Conservation (phyloP, 2,329 filamentous ascomycete genomes). For the Neonectria magnoliae region DNA sequence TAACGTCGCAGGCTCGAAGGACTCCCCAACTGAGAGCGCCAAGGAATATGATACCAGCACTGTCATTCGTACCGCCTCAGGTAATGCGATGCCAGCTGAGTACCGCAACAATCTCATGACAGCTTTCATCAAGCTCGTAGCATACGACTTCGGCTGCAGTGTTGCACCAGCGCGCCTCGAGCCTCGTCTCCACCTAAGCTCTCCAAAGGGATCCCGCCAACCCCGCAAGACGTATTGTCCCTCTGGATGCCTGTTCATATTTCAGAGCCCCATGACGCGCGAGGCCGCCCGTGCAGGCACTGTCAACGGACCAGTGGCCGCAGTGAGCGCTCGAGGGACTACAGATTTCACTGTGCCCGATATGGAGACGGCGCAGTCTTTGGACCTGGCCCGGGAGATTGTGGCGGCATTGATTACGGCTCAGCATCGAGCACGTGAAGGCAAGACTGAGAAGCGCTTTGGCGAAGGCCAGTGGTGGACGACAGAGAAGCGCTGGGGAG, state of each 20-base stretch:
- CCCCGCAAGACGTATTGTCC: constrained; percentile 64
- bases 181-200: constrained; percentile 65
- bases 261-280: constrained; percentile 68
- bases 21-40: constrained; percentile 23
- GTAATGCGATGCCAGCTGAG: constrained; percentile 67
- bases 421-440: constrained; percentile 70
- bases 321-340: constrained; percentile 66
- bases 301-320: constrained; percentile 70
- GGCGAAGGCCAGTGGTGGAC: constrained; percentile 72
- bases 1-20: constrained; percentile 15
- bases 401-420: constrained; percentile 70
- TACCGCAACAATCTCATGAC: constrained; percentile 66
- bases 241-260: constrained; percentile 68
- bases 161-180: constrained; percentile 66
- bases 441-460: constrained; percentile 64
- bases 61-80: constrained; percentile 56
- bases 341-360: constrained; percentile 59
- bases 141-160: constrained; percentile 74
- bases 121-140: constrained; percentile 70
- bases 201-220: constrained; percentile 43
- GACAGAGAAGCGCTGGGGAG: constrained; percentile 69
- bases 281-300: constrained; percentile 68
- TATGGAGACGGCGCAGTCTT: constrained; percentile 64
- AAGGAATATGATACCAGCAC: constrained; percentile 23
- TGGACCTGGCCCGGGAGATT: constrained; percentile 71